Evolutionary conservation across 148 eudicot genomes (phyloP).

Genomic region (Pouteria glomerata): DNA sequence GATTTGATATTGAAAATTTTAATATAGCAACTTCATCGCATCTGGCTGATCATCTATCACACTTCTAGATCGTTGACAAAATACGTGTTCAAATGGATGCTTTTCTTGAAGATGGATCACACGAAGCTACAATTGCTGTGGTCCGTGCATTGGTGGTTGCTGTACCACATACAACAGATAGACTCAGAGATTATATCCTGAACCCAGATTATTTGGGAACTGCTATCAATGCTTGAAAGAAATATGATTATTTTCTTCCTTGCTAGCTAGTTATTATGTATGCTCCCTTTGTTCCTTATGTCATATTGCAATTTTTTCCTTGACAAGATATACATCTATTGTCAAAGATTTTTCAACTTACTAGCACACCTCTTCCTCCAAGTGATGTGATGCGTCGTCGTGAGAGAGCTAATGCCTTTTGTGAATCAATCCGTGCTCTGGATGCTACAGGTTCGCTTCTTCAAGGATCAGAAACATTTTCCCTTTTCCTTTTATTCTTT

Average conservation of each 20-base stretch:
- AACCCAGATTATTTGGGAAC: neutral
- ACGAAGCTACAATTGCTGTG: conserved; percentile 87
- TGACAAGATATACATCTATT: conserved; percentile 75
- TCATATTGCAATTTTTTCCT: conserved; percentile 32
- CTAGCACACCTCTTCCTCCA: conserved; percentile 51
- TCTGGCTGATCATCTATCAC: conserved; percentile 22
- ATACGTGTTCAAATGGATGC: conserved; percentile 98
- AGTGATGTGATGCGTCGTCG: conserved; percentile 77
- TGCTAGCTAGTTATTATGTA: neutral
- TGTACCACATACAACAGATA: conserved; percentile 87
- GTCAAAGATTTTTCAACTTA: conserved; percentile 82
- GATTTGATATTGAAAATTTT: neutral
- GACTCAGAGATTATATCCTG: conserved; percentile 98
- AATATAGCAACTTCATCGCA: neutral
- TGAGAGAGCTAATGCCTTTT: conserved; percentile 89
- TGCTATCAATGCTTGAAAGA: neutral
- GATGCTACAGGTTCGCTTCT: conserved; percentile 88
- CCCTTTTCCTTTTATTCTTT: too few species aligned
- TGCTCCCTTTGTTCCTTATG: neutral
- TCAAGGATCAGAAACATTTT: neutral
- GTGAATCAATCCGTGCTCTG: conserved; percentile 93
- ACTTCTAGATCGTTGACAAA: conserved; percentile 80
- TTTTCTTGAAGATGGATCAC: conserved; percentile 97
- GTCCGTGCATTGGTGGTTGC: conserved; percentile 90
- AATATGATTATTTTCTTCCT: neutral